Percentiles rank a stretch among this genome's conserved stretches.
Evolutionary conservation across 306 rosid genomes (phyloP).

Genomic region (Prunus dulcis): DNA sequence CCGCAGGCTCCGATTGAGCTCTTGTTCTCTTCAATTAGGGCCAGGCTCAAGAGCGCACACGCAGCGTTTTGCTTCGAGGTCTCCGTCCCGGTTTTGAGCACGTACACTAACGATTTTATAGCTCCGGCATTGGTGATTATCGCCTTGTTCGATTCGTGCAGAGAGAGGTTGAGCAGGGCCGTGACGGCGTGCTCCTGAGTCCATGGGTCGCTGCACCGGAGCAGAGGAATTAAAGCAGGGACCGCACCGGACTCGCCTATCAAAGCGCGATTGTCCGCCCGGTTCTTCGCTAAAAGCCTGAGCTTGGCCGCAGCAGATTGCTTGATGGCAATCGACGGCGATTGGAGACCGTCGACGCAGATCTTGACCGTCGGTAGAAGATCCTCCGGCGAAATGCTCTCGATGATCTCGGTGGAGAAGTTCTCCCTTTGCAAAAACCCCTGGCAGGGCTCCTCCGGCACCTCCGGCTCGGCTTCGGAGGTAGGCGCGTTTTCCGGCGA

Average conservation of each 20-base stretch:
- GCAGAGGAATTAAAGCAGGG: slow-evolving; percentile 77
- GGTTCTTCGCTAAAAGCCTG: slow-evolving; percentile 81
- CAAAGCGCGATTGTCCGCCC: slow-evolving; percentile 74
- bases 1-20: slow-evolving; percentile 89
- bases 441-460: slow-evolving; percentile 69
- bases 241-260: slow-evolving; percentile 96
- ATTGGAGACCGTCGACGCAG: slow-evolving; percentile 77
- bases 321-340: slow-evolving; percentile 68
- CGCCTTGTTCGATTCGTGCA: slow-evolving; percentile 69
- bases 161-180: slow-evolving; percentile 78
- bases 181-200: slow-evolving; percentile 97
- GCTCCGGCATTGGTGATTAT: slow-evolving; percentile 80
- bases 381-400: slow-evolving; percentile 98
- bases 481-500: slow-evolving; percentile 41
- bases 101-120: slow-evolving; percentile 77
- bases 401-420: slow-evolving; percentile 92
- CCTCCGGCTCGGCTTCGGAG: slow-evolving; percentile 8
- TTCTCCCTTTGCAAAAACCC: slow-evolving; percentile 85
- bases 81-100: slow-evolving; percentile 83
- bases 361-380: slow-evolving; percentile 95
- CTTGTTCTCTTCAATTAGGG: slow-evolving; percentile 76
- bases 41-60: slow-evolving; percentile 79
- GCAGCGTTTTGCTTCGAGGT: slow-evolving; percentile 96
- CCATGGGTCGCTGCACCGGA: slow-evolving; percentile 87
- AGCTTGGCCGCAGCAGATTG: slow-evolving; percentile 96